Percentiles rank a stretch among this genome's conserved stretches.
phyloP scores from a whole-genome alignment of 805 yeast species.

The Sugiyamaella marilandica region DNA sequence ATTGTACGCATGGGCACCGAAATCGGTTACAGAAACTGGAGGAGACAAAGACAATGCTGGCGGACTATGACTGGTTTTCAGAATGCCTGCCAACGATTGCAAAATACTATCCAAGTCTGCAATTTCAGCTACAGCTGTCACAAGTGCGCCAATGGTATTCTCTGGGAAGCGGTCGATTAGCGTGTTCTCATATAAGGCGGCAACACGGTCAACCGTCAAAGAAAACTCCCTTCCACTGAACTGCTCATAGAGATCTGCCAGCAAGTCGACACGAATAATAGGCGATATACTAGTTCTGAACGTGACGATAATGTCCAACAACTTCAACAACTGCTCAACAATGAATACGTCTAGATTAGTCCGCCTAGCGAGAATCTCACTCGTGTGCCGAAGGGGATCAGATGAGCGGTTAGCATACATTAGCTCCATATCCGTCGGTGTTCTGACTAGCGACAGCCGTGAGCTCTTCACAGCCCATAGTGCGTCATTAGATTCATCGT shows the following conservation, averaged over 20 bases:
- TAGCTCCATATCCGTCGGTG: conserved; percentile 33
- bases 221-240: conserved; percentile 13
- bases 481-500: conserved; percentile 33
- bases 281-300: conserved; percentile 40
- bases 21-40: background rate
- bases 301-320: conserved; percentile 34
- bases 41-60: background rate
- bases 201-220: conserved; percentile 24
- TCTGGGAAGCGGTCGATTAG: conserved; percentile 13
- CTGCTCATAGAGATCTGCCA: conserved; percentile 37
- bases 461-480: conserved; percentile 35
- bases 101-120: conserved; percentile 14
- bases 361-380: conserved; percentile 22
- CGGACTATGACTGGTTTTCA: background rate
- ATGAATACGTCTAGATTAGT: conserved; percentile 23
- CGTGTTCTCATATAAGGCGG: conserved; percentile 10
- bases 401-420: conserved; percentile 31
- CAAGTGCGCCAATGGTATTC: conserved; percentile 12
- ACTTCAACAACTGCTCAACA: conserved; percentile 24
- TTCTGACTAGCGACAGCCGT: conserved; percentile 35
- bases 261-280: conserved; percentile 34
- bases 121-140: conserved; percentile 13
- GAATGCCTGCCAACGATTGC: background rate
- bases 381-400: conserved; percentile 26
- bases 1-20: conserved; percentile 7